Conservation (phyloP, 148 eudicot species). For the Camellia sinensis region DNA sequence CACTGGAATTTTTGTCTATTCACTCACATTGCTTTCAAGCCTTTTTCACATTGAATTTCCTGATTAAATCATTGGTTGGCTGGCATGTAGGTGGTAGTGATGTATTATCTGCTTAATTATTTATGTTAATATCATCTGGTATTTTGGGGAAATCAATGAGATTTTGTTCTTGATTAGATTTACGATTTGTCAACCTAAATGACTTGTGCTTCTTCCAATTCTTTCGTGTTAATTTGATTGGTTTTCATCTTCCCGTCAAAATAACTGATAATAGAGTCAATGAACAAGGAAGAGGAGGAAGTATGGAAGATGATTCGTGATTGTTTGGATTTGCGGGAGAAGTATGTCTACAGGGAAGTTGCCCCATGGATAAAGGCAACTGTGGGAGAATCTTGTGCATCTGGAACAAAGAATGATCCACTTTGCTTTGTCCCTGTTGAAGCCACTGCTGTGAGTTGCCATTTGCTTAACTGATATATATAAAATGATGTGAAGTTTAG, state of each 20-base stretch:
- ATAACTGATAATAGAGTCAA: constrained; percentile 41
- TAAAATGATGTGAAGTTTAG: neutral
- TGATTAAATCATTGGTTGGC: neutral
- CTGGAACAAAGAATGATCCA: constrained; percentile 37
- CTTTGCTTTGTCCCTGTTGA: constrained; percentile 52
- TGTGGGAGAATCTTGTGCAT: constrained; percentile 28
- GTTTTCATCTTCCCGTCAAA: constrained; percentile 17
- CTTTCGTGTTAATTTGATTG: constrained; percentile 12
- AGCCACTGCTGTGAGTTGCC: constrained; percentile 46
- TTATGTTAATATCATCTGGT: neutral
- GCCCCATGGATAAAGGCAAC: constrained; percentile 58
- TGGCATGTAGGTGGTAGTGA: neutral
- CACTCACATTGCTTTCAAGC: constrained; percentile 5
- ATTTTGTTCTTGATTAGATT: constrained; percentile 2
- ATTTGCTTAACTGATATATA: neutral
- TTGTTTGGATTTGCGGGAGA: constrained; percentile 64
- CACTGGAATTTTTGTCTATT: neutral
- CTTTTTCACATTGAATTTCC: neutral
- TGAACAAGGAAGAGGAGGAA: constrained; percentile 72
- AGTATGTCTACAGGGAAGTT: constrained; percentile 55
- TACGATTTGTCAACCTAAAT: neutral
- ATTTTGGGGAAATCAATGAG: neutral
- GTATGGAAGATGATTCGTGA: constrained; percentile 72
- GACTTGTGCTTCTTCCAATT: neutral
- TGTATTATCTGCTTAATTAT: constrained; percentile 2